Base-by-base conservation (phyloP, 192 early-diverging fungal species). In the Umbelopsis vinacea region DNA sequence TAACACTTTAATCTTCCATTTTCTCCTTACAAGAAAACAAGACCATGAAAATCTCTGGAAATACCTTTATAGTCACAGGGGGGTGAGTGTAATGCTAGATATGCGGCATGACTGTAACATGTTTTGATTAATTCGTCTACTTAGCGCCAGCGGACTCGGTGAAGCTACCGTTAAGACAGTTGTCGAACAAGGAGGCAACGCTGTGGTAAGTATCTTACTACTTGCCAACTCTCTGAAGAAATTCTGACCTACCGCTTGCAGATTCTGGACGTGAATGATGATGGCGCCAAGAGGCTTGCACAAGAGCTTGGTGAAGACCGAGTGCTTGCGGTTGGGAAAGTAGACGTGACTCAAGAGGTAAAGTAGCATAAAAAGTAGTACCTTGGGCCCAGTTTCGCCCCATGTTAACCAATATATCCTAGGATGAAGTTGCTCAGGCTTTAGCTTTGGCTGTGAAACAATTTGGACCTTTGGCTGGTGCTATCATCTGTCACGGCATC, bases 111-210 rank as follows among this genome's bases (percentile, higher is more conserved):
- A 9, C 21, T 14, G 22, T 15, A 12, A 15, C 24, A 23, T 23
- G 47, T 21, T 23, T 3, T 73, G 38, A 7, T 15, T 26, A 52
- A 47, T 24, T 54, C 15, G 35, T 46, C 14, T 69, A 1, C 37
- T 66, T 46, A 78, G 76, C 55, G 71, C 76, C n/a, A 70, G 76
- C 46, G 76, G 76, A 9, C 53, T 77, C 4, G 76, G 76, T 19
- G 55, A 66, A 54, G 37, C 60, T 6, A 57, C 45, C 0, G 71
- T 73, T 3, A 68, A 37, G 33, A 46, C 43, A 8, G 45, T 77
- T 45, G 57, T 77, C 14, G 46, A 52, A 1, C 43, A 63, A 40
- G 71, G 57, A 22, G 71, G 37, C 21, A 22, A 69, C 52, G 76
- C 73, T 43, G 43, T 37, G 8, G 76, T 72, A 50, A 68, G 68